These are phyloP conservation scores for Penicillium aurantiogriseum DNA, from an alignment of 2,329 filamentous ascomycete genomes.

Conservation along the genomic window DNA sequence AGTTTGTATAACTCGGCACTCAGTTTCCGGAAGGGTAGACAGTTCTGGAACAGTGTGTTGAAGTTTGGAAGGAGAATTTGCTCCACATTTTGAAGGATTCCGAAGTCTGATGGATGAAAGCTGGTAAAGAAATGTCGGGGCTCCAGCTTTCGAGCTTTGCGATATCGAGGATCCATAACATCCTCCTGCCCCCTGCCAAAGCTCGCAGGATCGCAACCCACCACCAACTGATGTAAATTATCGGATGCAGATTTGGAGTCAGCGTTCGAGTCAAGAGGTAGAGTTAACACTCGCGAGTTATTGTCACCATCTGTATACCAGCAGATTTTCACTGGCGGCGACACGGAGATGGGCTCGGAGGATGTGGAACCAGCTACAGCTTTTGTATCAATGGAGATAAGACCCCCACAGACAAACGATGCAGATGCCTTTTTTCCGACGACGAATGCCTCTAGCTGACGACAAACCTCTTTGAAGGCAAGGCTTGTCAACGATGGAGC, in stretches of 20 bases:
- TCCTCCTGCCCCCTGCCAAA: constrained; percentile 50
- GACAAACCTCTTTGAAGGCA: background rate
- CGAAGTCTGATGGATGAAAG: constrained; percentile 53
- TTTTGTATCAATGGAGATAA: background rate
- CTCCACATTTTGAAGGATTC: constrained; percentile 53
- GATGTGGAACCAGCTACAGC: no score
- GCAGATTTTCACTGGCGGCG: background rate
- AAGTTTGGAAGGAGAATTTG: constrained; percentile 46
- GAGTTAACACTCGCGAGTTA: background rate
- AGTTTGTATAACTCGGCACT: constrained; percentile 58
- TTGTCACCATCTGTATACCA: background rate
- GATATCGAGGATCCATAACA: constrained; percentile 53
- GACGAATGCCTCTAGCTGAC: background rate
- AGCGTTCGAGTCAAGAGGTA: background rate
- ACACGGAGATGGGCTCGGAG: background rate
- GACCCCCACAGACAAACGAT: background rate
- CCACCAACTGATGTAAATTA: constrained; percentile 24
- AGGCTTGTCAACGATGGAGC: background rate
- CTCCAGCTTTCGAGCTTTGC: constrained; percentile 56
- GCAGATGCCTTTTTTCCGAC: background rate
- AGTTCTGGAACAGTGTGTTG: constrained; percentile 12
- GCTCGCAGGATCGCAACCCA: constrained; percentile 46
- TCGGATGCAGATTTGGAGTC: background rate
- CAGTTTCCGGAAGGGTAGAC: constrained; percentile 34
- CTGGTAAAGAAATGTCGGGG: constrained; percentile 45